phyloP scores from a whole-genome alignment of 108 stramenopile species.

The Skeletonema tropicum region DNA sequence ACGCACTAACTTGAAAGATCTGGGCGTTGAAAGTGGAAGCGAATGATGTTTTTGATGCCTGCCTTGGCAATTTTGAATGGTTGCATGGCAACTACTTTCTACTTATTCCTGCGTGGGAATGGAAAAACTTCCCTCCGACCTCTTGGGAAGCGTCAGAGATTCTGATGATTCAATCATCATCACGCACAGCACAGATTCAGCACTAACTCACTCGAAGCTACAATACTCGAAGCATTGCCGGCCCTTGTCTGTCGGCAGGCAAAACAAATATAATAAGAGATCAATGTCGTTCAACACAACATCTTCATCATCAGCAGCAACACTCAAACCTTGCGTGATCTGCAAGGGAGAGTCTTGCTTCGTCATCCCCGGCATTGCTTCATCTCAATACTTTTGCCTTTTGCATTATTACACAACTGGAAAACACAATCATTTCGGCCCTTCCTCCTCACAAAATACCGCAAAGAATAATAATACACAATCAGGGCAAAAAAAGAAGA shows the following conservation, averaged over 20 bases:
- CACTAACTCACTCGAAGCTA: too few species aligned
- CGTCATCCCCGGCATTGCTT: conserved; percentile 27
- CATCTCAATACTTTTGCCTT: conserved; percentile 49
- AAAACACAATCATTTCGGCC: conserved; percentile 29
- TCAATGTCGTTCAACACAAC: neutral
- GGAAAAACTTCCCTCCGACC: too few species aligned
- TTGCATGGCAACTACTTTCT: neutral
- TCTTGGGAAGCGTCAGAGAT: too few species aligned
- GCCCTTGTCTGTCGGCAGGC: too few species aligned
- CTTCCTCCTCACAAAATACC: neutral
- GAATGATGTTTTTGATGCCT: too few species aligned
- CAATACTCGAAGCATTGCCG: too few species aligned
- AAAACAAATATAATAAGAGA: too few species aligned
- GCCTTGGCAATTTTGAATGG: neutral
- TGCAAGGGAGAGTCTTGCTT: conserved; percentile 39
- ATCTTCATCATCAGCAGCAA: neutral
- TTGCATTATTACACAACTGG: conserved; percentile 79
- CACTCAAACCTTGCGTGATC: conserved; percentile 26
- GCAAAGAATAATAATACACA: neutral
- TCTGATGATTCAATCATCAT: too few species aligned
- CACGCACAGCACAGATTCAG: too few species aligned
- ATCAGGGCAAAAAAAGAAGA: conserved; percentile 20
- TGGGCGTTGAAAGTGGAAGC: neutral
- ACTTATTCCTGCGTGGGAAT: neutral
- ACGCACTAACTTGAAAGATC: neutral